Evolutionary conservation across 179 eudicot species (phyloP), one percentile per base, ranked within the genome.

Genomic region (Silene noctiflora): DNA sequence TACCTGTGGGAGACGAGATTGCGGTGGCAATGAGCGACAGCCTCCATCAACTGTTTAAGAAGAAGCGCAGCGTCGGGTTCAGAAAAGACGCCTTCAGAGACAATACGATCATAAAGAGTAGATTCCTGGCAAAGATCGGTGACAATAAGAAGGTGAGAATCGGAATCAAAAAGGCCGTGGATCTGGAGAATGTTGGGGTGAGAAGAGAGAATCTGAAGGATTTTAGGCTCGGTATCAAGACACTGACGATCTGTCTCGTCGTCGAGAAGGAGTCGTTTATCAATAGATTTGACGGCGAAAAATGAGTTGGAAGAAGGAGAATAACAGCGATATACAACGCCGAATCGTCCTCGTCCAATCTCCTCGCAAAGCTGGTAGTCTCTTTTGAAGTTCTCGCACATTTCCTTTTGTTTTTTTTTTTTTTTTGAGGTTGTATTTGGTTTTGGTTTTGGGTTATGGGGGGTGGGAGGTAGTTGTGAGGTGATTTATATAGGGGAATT

Each of bases 311-410:
- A 42, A 51, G 76, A 24, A 12, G 87, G 46, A 39, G 93, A 90
- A 75, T 79, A 75, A 75, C 97, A 92, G 68, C 97, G 93, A 88
- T 82, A 76, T 69, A 94, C 93, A 81, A 85, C 74, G 75, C 96
- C 98, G 86, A 94, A 94, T 21, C 91, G 83, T 25, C 97, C 97
- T 25, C 96, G 94, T 70, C 97, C 97, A 78, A 94, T 86, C 84
- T 94, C 97, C 71, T 90, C 91, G 82, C 88, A 83, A 63, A 94
- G 24, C 24, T 88, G 82, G 90, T 90, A 94, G 33, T 91, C 91
- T 58, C 24, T 55, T 19, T 88, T 87, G 66, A 92, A 82, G 80
- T 61, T 75, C 12, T 89, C 87, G 48, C 85, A 82, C 93, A 91
- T 88, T 55, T 27, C 76, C 17, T 60, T 42, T 6, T 4, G 13